These are phyloP conservation scores for Plasmodium fragile DNA, from an alignment of 169 alveolate species.

Conservation along the genomic window DNA sequence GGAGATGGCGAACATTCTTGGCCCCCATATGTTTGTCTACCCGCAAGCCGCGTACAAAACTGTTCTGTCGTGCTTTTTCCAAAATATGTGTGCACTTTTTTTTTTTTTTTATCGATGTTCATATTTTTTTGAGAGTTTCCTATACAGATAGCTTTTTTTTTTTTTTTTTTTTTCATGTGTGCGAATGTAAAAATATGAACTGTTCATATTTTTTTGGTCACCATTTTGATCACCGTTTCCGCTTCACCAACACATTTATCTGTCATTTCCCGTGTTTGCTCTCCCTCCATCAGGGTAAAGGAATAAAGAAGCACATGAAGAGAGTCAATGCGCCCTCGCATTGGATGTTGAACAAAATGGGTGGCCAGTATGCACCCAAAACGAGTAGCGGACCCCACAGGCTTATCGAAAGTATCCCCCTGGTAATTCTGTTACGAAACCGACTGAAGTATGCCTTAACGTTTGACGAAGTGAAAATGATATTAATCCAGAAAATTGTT, in stretches of 20 bases:
- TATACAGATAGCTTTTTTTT: not conserved
- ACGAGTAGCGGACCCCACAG: conserved; percentile 98
- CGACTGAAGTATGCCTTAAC: conserved; percentile 95
- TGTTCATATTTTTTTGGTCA: not conserved
- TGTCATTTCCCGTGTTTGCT: not conserved
- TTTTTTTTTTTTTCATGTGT: not conserved
- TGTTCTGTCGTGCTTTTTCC: not conserved
- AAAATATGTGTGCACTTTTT: not conserved
- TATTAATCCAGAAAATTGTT: conserved; percentile 96
- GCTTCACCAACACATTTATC: not conserved
- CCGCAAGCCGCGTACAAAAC: not conserved
- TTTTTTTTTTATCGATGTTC: not conserved
- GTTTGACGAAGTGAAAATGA: conserved; percentile 95
- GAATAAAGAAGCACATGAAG: conserved; percentile 99
- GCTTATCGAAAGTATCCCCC: conserved; percentile 97
- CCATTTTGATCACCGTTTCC: not conserved
- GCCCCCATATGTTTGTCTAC: not conserved
- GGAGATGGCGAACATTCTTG: not conserved
- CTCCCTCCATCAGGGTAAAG: conserved; percentile 93
- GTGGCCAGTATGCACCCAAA: conserved; percentile 95
- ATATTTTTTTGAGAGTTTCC: not conserved
- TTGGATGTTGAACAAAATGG: conserved; percentile 98
- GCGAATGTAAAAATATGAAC: not conserved
- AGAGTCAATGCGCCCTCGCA: conserved; percentile 98
- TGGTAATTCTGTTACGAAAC: conserved; percentile 94